These are phyloP conservation scores for Stagonosporopsis chrysanthemi DNA, from an alignment of 2,329 filamentous ascomycete species.

Conservation along the genomic window DNA sequence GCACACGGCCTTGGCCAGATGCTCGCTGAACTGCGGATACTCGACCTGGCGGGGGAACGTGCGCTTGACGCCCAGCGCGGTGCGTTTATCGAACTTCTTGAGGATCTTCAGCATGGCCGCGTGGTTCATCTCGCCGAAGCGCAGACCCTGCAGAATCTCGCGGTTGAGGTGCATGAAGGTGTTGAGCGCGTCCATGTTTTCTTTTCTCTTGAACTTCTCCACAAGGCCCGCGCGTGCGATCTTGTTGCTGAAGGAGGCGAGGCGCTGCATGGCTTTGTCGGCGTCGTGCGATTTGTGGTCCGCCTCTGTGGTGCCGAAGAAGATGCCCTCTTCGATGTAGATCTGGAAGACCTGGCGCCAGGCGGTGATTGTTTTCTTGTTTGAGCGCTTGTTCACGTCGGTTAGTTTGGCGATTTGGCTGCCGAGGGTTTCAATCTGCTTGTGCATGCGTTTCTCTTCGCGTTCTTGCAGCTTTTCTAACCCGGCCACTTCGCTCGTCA, in stretches of 20 bases:
- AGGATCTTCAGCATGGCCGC: slow-evolving; percentile 81
- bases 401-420: slow-evolving; percentile 69
- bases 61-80: slow-evolving; percentile 72
- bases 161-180: slow-evolving; percentile 77
- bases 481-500: slow-evolving; percentile 74
- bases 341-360: slow-evolving; percentile 86
- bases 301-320: slow-evolving; percentile 79
- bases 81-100: slow-evolving; percentile 91
- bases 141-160: slow-evolving; percentile 77
- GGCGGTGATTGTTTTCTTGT: slow-evolving; percentile 69
- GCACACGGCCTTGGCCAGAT: slow-evolving; percentile 77
- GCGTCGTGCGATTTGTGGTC: slow-evolving; percentile 74
- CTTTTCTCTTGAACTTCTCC: slow-evolving; percentile 68
- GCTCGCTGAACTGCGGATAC: slow-evolving; percentile 65
- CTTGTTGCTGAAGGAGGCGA: slow-evolving; percentile 76
- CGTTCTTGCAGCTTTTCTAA: slow-evolving; percentile 72
- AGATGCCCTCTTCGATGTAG: slow-evolving; percentile 80
- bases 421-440: slow-evolving; percentile 70
- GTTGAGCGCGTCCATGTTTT: slow-evolving; percentile 70
- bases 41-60: slow-evolving; percentile 67
- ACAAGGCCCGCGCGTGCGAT: slow-evolving; percentile 67
- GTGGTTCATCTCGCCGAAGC: slow-evolving; percentile 85
- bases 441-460: slow-evolving; percentile 70
- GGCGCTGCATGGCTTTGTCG: slow-evolving; percentile 69
- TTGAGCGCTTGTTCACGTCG: slow-evolving; percentile 69